Evolutionary conservation across 257 asterid genomes (phyloP), one percentile per base, ranked within the genome.

Genomic region (Primulina eburnea): DNA sequence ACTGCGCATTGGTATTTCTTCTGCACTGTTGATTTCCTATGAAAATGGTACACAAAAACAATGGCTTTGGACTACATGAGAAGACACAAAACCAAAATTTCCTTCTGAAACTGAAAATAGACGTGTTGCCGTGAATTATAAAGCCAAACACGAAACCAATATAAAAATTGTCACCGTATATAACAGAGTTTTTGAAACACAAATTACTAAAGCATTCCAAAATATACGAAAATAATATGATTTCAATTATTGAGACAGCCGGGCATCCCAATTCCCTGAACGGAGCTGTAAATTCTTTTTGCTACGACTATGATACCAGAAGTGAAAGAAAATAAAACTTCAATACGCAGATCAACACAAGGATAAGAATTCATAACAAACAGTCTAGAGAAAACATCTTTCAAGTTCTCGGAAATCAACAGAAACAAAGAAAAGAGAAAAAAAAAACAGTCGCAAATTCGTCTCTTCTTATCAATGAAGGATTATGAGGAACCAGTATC

Each of bases 1-100:
- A 73, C 64, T 73, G 82, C 21, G 40, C 76, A 47, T 67, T 62
- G 57, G 74, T 40, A 38, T 61, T 35, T 71, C 69, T 66, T 81
- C 61, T 8, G 65, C 12, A 16, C 32, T 68, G 32, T 69, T 71
- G 65, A 71, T 66, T 75, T 75, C 65, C 71, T 65, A 69, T 66
- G 62, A 28, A 77, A 64, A 69, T 82, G 76, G 82, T 30, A 35
- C 26, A 62, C 34, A 35, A 37, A 37, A 67, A 10, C 24, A 3
- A 20, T 35, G 32, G 32, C 33, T 29, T 66, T 43, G 53, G 6
- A 12, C 53, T 12, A 11, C 11, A 38, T 2, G 8, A 43, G 2
- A 43, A 43, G 53, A 43, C n/a, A 43, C 2, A 43, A 43, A 3
- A 11, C 11, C n/a, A 3, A 12, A 43, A 43, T 43, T 2, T 3